Percentiles rank a stretch among this genome's conserved stretches.
These are phyloP conservation scores for Mucor lusitanicus DNA, from an alignment of 371 early-diverging fungal species.

Conservation along the genomic window DNA sequence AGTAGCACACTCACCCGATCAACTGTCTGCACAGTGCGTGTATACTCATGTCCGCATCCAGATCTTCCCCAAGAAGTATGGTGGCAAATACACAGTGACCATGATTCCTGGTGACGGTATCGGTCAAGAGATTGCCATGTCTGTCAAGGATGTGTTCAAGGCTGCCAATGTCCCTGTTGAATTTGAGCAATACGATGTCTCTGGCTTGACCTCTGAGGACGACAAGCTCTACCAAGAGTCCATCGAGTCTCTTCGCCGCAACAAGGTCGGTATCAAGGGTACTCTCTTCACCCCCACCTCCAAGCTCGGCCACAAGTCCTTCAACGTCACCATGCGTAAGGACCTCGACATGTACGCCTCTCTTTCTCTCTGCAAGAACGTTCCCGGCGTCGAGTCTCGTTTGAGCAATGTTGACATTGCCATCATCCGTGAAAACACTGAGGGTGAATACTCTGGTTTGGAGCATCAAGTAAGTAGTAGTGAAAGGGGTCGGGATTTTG, in stretches of 20 bases:
- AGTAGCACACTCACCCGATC: too few relatives aligned
- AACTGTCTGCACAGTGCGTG: too few relatives aligned
- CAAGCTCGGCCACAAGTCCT: constrained; percentile 83
- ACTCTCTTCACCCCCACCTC: constrained; percentile 92
- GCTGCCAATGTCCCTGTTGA: constrained; percentile 92
- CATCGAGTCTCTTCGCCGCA: constrained; percentile 86
- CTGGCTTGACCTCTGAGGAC: constrained; percentile 79
- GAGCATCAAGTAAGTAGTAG: constrained; percentile 77
- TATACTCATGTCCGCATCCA: constrained; percentile 6
- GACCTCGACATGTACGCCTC: constrained; percentile 97
- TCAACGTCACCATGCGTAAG: constrained; percentile 95
- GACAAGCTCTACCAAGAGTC: constrained; percentile 82
- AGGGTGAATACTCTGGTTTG: constrained; percentile 97
- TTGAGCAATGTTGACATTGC: constrained; percentile 93
- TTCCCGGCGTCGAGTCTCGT: constrained; percentile 79
- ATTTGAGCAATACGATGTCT: constrained; percentile 93
- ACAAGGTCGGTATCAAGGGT: constrained; percentile 97
- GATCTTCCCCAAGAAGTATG: constrained; percentile 51
- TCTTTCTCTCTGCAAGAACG: constrained; percentile 83
- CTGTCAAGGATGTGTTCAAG: constrained; percentile 93
- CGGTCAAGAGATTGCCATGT: constrained; percentile 86
- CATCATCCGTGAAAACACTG: constrained; percentile 98
- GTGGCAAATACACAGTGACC: constrained; percentile 85
- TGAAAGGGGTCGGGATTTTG: neutral
- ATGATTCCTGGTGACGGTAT: constrained; percentile 98